Percentiles rank a stretch among this genome's conserved stretches.
Conservation (phyloP, 768 basidiomycete genomes). For the Hirschioporus abietinus region DNA sequence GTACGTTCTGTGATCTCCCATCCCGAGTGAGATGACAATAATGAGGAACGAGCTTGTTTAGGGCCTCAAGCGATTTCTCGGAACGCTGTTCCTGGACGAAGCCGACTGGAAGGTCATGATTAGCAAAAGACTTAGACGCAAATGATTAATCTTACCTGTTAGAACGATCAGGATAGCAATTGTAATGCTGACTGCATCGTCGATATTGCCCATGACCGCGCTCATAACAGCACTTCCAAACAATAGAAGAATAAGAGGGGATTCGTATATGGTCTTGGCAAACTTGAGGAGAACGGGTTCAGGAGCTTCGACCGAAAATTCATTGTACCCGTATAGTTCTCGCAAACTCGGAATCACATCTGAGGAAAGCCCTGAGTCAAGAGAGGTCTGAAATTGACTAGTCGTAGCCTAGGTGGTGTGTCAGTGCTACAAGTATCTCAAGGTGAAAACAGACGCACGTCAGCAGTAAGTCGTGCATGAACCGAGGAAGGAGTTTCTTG, state of each 20-base stretch:
- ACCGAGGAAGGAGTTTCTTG: slow-evolving; percentile 57
- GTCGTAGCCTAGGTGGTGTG: slow-evolving; percentile 58
- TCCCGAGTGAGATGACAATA: slow-evolving; percentile 90
- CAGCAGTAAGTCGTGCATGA: slow-evolving; percentile 60
- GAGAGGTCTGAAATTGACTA: slow-evolving; percentile 60
- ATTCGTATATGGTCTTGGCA: slow-evolving; percentile 92
- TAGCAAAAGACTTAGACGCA: background rate
- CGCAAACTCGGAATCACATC: slow-evolving; percentile 60
- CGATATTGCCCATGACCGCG: slow-evolving; percentile 89
- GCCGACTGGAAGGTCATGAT: slow-evolving; percentile 48
- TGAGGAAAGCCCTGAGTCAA: slow-evolving; percentile 54
- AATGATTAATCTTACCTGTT: slow-evolving; percentile 56
- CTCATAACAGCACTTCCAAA: slow-evolving; percentile 88
- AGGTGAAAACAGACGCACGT: slow-evolving; percentile 38
- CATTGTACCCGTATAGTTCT: slow-evolving; percentile 80
- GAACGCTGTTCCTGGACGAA: slow-evolving; percentile 95
- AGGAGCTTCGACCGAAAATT: slow-evolving; percentile 80
- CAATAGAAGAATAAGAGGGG: slow-evolving; percentile 83
- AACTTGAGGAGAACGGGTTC: slow-evolving; percentile 86
- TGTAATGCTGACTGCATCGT: slow-evolving; percentile 91
- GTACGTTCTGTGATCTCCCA: slow-evolving; percentile 65
- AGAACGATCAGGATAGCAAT: slow-evolving; percentile 90
- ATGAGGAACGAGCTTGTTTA: slow-evolving; percentile 96
- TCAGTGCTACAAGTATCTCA: background rate
- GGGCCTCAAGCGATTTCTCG: slow-evolving; percentile 88